Evolutionary conservation across 257 asterid species (phyloP), one percentile per base, ranked within the genome.

Genomic region (Cinchona pubescens): DNA sequence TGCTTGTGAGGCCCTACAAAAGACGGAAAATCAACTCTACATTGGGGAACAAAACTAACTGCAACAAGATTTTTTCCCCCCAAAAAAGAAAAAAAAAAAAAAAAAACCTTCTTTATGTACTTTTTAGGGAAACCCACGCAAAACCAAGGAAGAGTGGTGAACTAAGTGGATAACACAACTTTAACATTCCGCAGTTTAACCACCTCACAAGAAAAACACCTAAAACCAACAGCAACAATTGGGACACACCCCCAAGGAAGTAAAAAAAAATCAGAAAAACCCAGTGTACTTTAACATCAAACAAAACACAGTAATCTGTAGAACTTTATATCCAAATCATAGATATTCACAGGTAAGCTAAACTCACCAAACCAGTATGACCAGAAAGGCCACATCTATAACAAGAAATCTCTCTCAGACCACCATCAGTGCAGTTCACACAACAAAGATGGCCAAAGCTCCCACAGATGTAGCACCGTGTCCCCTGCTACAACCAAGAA

Each of bases 351-450:
- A 60, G 62, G 34, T 45, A 23, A 23, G 67, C 25, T 46, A 16
- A 73, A 89, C 98, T 89, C 76, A 94, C 99, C 96, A 86, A 75
- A 79, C 99, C 98, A 75, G 92, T 90, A 85, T 94, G 99, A 75
- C 99, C 99, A 2, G 85, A 79, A 63, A 76, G 87, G 77, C 99
- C 99, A 85, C 99, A 94, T 84, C 88, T 85, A 82, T 92, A 94
- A 81, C 98, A 94, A 67, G 99, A 86, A 79, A 86, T 77, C 59
- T 76, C 90, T 69, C 79, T 83, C 23, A 90, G 92, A 59, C 90
- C 83, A 72, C 81, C 75, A 78, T 85, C 88, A 23, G 80, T 75
- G 78, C 83, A 84, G 75, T 83, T 79, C 79, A 71, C 86, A 79
- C 99, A 94, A 55, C 99, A 94, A 40, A 94, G 91, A 81, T 94